Evolutionary conservation across 495 filamentous ascomycete genomes (phyloP).

Genomic region (Xylaria curta): DNA sequence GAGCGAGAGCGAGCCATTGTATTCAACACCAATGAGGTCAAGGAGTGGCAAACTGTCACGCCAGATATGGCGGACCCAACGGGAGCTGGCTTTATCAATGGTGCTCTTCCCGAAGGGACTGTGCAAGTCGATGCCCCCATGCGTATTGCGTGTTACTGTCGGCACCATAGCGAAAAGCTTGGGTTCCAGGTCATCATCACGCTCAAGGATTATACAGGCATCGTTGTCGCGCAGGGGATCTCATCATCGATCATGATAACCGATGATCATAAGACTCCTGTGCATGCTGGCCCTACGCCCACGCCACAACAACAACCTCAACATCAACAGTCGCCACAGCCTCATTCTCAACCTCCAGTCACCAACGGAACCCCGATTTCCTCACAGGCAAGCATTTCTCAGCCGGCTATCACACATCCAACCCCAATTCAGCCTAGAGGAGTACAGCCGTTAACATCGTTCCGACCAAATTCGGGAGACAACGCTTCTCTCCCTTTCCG

Average conservation of each 20-base stretch:
- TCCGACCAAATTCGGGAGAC: conserved; percentile 12
- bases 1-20: conserved; percentile 84
- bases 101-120: conserved; percentile 61
- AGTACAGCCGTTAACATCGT: conserved; percentile 11
- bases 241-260: conserved; percentile 92
- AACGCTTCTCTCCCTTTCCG: conserved; percentile 18
- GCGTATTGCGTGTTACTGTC: conserved; percentile 97
- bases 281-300: conserved; percentile 37
- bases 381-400: conserved; percentile 29
- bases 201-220: conserved; percentile 76
- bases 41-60: conserved; percentile 74
- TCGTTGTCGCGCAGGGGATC: conserved; percentile 81
- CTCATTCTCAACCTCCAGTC: conserved; percentile 31
- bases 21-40: conserved; percentile 91
- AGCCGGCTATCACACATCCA: conserved; percentile 9
- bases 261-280: conserved; percentile 92
- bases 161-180: conserved; percentile 88
- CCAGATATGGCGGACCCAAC: conserved; percentile 45
- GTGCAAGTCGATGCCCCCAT: conserved; percentile 84
- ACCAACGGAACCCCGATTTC: conserved; percentile 31
- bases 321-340: conserved; percentile 34
- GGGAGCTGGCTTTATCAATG: conserved; percentile 36
- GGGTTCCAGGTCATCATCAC: conserved; percentile 96
- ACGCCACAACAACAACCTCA: conserved; percentile 26
- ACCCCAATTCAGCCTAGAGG: conserved; percentile 12